A percentile compares a stretch with the other conserved stretches of the same genome.
These are phyloP conservation scores for Saccharomyces hybrid DNA, from an alignment of 1,139 yeast genomes.

Conservation along the genomic window DNA sequence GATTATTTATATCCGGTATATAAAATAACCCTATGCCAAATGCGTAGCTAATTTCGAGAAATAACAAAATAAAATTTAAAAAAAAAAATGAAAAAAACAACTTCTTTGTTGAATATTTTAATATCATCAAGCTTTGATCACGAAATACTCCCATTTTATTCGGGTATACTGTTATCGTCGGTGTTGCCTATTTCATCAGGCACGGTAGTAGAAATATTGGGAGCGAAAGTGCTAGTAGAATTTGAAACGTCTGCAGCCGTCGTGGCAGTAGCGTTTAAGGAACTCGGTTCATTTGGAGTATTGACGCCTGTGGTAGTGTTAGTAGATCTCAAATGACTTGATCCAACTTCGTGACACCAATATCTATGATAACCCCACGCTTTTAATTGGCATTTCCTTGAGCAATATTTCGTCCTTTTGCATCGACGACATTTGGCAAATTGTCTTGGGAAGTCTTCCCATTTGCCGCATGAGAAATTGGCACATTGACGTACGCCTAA, in stretches of 20 bases:
- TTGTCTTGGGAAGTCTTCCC: constrained; percentile 88
- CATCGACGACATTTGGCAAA: constrained; percentile 93
- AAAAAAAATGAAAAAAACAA: too few species aligned
- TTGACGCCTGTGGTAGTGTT: constrained; percentile 6
- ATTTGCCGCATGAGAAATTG: constrained; percentile 83
- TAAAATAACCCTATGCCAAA: neutral
- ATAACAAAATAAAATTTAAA: too few species aligned
- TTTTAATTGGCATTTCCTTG: constrained; percentile 80
- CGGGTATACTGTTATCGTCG: constrained; percentile 16
- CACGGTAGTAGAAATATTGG: neutral
- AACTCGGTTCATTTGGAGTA: constrained; percentile 4
- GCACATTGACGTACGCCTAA: constrained; percentile 97
- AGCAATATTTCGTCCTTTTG: constrained; percentile 89
- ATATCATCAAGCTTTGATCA: too few species aligned
- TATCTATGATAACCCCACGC: constrained; percentile 93
- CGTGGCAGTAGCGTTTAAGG: neutral
- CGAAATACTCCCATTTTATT: too few species aligned
- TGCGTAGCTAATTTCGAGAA: neutral
- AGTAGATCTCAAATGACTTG: constrained; percentile 8
- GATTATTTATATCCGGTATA: neutral
- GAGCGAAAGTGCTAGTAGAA: constrained; percentile 4
- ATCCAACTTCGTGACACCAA: constrained; percentile 56
- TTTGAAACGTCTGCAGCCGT: neutral
- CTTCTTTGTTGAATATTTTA: too few species aligned
- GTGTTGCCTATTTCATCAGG: constrained; percentile 9